phyloP scores from a whole-genome alignment of 495 filamentous ascomycete species.

The Glutinoglossum americanum region DNA sequence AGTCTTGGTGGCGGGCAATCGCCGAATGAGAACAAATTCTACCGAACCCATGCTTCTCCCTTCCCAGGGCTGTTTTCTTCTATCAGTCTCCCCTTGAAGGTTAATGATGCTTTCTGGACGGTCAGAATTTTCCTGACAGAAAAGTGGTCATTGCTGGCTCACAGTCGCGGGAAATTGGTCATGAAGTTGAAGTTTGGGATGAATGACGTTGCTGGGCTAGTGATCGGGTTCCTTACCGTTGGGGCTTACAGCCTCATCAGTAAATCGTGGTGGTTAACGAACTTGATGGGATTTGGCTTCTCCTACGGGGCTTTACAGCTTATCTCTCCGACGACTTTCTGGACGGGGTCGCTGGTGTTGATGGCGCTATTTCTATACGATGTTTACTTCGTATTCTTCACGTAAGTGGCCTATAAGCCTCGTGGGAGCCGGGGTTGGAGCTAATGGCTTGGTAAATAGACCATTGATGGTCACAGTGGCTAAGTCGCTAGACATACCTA shows the following conservation, averaged over 20 bases:
- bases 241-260: conserved; percentile 46
- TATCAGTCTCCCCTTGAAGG: conserved; percentile 19
- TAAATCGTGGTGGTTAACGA: conserved; percentile 65
- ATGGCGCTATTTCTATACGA: conserved; percentile 78
- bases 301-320: conserved; percentile 63
- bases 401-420: conserved; percentile 21
- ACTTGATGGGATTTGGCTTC: conserved; percentile 70
- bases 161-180: conserved; percentile 23
- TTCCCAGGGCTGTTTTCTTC: conserved; percentile 26
- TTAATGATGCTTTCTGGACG: conserved; percentile 23
- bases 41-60: conserved; percentile 18
- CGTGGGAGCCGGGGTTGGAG: not conserved
- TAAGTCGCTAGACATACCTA: conserved; percentile 71
- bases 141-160: conserved; percentile 24
- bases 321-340: conserved; percentile 79
- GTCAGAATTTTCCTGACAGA: conserved; percentile 24
- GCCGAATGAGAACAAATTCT: not conserved
- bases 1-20: conserved; percentile 9
- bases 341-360: conserved; percentile 59
- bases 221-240: conserved; percentile 35
- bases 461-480: conserved; percentile 94
- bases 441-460: conserved; percentile 7
- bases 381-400: conserved; percentile 94
- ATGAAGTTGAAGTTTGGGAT: conserved; percentile 26
- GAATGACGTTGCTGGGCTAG: conserved; percentile 34